Conservation (phyloP, 2,329 filamentous ascomycete species). For the Pseudocercospora ulei region DNA sequence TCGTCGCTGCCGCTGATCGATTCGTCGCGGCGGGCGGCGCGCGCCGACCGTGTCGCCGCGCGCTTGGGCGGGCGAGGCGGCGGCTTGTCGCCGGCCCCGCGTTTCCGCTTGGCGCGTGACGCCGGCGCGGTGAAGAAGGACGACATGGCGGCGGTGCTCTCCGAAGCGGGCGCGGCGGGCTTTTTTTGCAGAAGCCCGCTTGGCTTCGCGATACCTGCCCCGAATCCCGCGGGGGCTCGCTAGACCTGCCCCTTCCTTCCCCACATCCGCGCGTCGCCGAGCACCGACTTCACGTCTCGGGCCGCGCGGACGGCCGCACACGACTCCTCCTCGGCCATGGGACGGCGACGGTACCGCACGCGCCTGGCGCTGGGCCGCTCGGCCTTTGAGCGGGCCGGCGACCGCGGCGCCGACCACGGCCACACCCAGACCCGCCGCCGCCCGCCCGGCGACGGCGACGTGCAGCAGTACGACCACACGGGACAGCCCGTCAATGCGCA, state of each 20-base stretch:
- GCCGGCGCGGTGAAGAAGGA: slow-evolving; percentile 90
- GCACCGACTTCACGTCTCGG: too few species aligned
- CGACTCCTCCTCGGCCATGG: slow-evolving; percentile 23
- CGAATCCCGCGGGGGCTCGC: too few species aligned
- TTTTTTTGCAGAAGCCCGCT: slow-evolving; percentile 6
- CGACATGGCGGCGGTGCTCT: slow-evolving; percentile 52
- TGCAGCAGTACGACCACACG: slow-evolving; percentile 40
- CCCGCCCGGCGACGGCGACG: slow-evolving; percentile 17
- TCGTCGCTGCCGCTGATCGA: slow-evolving; percentile 80
- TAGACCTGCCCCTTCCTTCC: too few species aligned
- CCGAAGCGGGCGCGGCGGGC: background rate
- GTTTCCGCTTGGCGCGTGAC: slow-evolving; percentile 74
- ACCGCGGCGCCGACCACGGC: slow-evolving; percentile 33
- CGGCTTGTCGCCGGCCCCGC: slow-evolving; percentile 48
- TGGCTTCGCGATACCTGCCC: too few species aligned
- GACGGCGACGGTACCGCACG: slow-evolving; percentile 28
- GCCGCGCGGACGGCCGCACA: too few species aligned
- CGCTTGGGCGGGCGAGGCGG: slow-evolving; percentile 42
- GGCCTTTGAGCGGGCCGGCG: slow-evolving; percentile 38
- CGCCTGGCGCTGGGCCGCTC: slow-evolving; percentile 35
- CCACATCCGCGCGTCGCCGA: too few species aligned
- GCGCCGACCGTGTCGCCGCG: slow-evolving; percentile 36
- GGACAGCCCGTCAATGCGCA: slow-evolving; percentile 39
- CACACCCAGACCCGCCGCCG: background rate
- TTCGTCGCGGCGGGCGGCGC: slow-evolving; percentile 52